These are phyloP conservation scores for Solanum infundibuliforme DNA, from an alignment of 257 asterid genomes.

Conservation along the genomic window DNA sequence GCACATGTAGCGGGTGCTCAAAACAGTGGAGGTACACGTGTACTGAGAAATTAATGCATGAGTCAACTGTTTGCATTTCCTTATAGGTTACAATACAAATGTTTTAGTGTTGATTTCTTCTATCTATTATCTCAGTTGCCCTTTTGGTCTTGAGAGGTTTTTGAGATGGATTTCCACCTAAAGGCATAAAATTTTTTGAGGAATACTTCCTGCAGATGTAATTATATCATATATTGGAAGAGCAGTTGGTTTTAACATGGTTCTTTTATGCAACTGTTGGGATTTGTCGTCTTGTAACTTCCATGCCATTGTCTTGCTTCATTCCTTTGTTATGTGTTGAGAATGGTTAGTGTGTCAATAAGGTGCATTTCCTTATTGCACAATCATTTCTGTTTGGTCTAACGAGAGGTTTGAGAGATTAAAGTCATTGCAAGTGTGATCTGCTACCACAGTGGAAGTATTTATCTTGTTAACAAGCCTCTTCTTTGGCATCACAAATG, in stretches of 20 bases:
- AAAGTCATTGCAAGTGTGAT: background rate
- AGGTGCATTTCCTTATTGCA: background rate
- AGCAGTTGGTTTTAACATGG: background rate
- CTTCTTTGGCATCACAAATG: background rate
- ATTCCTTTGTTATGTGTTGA: background rate
- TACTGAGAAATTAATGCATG: background rate
- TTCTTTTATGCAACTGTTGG: background rate
- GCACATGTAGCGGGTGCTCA: slow-evolving; percentile 57
- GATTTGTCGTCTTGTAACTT: background rate
- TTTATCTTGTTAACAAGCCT: background rate
- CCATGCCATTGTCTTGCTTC: background rate
- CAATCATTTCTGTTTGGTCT: background rate
- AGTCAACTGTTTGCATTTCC: background rate
- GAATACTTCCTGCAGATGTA: background rate
- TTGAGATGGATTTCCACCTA: background rate
- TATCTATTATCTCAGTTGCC: background rate
- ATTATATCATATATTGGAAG: background rate
- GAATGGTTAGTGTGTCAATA: background rate
- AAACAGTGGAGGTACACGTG: slow-evolving; percentile 71
- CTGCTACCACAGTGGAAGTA: background rate
- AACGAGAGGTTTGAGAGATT: background rate
- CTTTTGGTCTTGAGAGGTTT: background rate
- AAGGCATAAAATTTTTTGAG: background rate
- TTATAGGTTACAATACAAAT: background rate
- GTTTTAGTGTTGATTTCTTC: background rate